Evolutionary conservation across 139 green algal genomes (phyloP).

Genomic region (Chlamydomonas sphaeroides): DNA sequence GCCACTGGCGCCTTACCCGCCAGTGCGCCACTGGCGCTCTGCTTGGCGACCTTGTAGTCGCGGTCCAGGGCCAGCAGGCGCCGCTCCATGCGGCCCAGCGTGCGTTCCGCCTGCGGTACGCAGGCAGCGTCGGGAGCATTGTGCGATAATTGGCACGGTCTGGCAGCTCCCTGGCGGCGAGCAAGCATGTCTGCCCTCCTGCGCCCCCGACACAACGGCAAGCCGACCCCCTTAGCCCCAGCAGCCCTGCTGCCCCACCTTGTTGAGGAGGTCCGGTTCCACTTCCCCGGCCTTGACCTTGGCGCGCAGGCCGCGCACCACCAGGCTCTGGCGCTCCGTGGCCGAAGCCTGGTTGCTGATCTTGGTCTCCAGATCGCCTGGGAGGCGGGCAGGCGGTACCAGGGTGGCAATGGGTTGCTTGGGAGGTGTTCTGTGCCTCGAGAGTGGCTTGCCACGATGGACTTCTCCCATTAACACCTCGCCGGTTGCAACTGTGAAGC

Average conservation of each 20-base stretch:
- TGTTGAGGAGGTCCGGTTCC: slow-evolving; percentile 17
- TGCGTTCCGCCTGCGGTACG: slow-evolving; percentile 30
- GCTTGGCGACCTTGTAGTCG: slow-evolving; percentile 10
- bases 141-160: too few relatives aligned
- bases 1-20: background rate
- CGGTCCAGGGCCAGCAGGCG: slow-evolving; percentile 36
- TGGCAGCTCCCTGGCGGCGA: too few relatives aligned
- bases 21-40: slow-evolving; percentile 14
- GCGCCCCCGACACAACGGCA: background rate
- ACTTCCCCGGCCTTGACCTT: slow-evolving; percentile 30
- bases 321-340: slow-evolving; percentile 38
- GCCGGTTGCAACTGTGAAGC: too few relatives aligned
- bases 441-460: too few relatives aligned
- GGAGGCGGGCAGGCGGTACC: too few relatives aligned
- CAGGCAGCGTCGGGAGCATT: too few relatives aligned
- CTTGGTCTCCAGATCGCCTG: slow-evolving; percentile 39
- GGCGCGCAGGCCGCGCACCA: slow-evolving; percentile 31
- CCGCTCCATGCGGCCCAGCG: slow-evolving; percentile 40
- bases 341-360: slow-evolving; percentile 44
- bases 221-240: background rate
- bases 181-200: too few relatives aligned
- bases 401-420: too few relatives aligned
- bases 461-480: too few relatives aligned
- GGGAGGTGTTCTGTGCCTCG: too few relatives aligned
- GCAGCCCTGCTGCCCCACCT: background rate